These are phyloP conservation scores for Nemania diffusa DNA, from an alignment of 2,329 filamentous ascomycete genomes.

Conservation along the genomic window DNA sequence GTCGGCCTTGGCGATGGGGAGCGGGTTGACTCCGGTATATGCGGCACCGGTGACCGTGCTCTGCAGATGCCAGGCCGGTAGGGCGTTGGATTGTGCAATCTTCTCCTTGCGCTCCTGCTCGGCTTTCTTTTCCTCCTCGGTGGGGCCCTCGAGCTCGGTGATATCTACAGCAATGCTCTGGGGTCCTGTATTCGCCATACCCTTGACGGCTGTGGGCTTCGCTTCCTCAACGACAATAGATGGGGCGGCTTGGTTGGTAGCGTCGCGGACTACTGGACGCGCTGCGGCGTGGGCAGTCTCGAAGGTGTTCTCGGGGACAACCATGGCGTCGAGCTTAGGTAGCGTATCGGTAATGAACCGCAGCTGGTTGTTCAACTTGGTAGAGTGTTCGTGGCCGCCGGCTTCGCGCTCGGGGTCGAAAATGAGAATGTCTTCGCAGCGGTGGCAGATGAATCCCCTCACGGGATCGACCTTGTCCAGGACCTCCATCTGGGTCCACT, in stretches of 20 bases:
- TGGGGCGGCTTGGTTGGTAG: conserved; percentile 71
- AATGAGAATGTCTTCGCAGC: conserved; percentile 73
- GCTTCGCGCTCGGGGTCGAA: conserved; percentile 74
- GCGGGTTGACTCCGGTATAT: conserved; percentile 55
- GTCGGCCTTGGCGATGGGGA: conserved; percentile 53
- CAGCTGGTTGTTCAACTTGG: conserved; percentile 80
- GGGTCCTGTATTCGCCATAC: conserved; percentile 72
- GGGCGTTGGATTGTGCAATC: conserved; percentile 73
- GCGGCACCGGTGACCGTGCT: conserved; percentile 74
- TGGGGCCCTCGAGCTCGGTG: conserved; percentile 71
- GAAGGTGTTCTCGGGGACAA: conserved; percentile 79
- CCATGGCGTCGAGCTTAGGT: conserved; percentile 78
- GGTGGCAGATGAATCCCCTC: conserved; percentile 82
- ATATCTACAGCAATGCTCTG: conserved; percentile 77
- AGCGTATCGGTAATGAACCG: conserved; percentile 81
- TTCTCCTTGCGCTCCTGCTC: conserved; percentile 73
- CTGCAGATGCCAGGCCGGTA: conserved; percentile 77
- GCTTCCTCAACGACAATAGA: conserved; percentile 67
- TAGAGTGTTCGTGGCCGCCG: conserved; percentile 77
- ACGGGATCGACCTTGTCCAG: conserved; percentile 75
- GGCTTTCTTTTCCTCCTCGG: conserved; percentile 73
- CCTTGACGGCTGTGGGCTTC: conserved; percentile 74
- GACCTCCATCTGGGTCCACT: conserved; percentile 92
- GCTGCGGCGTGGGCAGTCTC: conserved; percentile 73
- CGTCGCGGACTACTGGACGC: conserved; percentile 72